phyloP scores from a whole-genome alignment of 352 stramenopile species.

The Salisapilia sapeloensis region DNA sequence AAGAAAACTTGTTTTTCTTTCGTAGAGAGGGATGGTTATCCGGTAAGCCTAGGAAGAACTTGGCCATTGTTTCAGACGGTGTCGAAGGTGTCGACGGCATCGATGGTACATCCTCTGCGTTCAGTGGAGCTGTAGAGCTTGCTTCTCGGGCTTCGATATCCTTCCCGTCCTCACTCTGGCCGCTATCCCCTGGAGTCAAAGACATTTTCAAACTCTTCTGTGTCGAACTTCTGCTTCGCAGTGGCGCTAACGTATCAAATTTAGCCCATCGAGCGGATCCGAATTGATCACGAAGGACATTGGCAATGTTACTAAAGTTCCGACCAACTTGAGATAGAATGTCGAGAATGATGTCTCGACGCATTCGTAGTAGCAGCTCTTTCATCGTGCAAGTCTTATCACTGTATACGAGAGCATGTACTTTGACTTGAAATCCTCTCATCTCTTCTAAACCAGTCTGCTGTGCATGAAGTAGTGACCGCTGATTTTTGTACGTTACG shows the following conservation, averaged over 20 bases:
- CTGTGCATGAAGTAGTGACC: conserved; percentile 6
- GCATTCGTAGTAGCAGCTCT: conserved; percentile 56
- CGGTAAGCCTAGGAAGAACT: conserved; percentile 25
- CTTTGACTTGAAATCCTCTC: conserved; percentile 72
- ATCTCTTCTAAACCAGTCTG: conserved; percentile 67
- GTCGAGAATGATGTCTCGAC: conserved; percentile 64
- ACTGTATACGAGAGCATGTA: conserved; percentile 72
- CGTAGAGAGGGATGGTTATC: conserved; percentile 19
- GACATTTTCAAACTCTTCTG: too few species aligned
- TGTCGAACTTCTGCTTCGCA: too few species aligned
- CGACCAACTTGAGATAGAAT: conserved; percentile 68
- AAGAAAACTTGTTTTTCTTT: conserved; percentile 18
- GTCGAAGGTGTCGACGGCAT: too few species aligned
- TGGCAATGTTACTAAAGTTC: conserved; percentile 78
- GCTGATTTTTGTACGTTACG: conserved; percentile 74
- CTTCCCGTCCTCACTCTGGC: not conserved
- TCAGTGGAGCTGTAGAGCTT: too few species aligned
- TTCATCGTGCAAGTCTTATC: conserved; percentile 71
- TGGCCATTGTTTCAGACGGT: conserved; percentile 4
- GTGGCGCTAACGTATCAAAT: conserved; percentile 45
- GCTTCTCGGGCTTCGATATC: not conserved
- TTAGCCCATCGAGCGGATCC: conserved; percentile 44
- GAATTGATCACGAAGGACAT: conserved; percentile 66
- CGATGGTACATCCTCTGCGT: too few species aligned
- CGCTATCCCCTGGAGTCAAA: not conserved